These are phyloP conservation scores for Plasmodium blacklocki DNA, from an alignment of 169 alveolate species.

Conservation along the genomic window DNA sequence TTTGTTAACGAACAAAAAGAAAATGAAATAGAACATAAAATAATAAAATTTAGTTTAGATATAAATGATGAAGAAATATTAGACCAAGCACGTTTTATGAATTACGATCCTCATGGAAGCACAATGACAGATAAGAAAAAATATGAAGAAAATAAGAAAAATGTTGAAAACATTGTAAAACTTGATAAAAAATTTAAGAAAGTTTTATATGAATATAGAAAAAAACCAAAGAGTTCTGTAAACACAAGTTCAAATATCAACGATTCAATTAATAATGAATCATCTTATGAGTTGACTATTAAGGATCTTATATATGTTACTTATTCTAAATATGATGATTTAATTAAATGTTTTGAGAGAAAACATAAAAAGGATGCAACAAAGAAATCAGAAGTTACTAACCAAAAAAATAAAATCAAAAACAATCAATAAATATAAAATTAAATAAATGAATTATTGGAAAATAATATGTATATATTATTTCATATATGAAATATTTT, in stretches of 20 bases:
- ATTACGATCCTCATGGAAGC: neutral
- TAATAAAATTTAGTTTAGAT: slow-evolving; percentile 11
- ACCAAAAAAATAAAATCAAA: neutral
- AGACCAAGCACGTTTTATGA: slow-evolving; percentile 8
- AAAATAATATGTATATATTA: neutral
- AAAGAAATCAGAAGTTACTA: neutral
- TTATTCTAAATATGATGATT: slow-evolving; percentile 42
- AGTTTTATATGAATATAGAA: neutral
- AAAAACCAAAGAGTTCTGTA: neutral
- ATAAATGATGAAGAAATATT: slow-evolving; percentile 25
- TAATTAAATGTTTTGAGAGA: slow-evolving; percentile 21
- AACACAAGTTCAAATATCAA: neutral
- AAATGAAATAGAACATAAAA: slow-evolving; percentile 9
- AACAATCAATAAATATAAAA: neutral
- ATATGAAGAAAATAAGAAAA: neutral
- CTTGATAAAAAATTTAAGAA: neutral
- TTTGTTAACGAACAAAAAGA: slow-evolving; percentile 1
- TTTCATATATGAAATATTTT: too few relatives aligned
- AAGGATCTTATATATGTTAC: slow-evolving; percentile 34
- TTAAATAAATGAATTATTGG: neutral
- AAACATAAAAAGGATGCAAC: neutral
- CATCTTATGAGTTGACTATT: slow-evolving; percentile 39
- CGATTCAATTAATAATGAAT: slow-evolving; percentile 7
- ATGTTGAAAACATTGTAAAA: neutral
- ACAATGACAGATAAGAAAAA: neutral